Base-by-base conservation (phyloP, 495 filamentous ascomycete species). In the Penicillium desertorum region DNA sequence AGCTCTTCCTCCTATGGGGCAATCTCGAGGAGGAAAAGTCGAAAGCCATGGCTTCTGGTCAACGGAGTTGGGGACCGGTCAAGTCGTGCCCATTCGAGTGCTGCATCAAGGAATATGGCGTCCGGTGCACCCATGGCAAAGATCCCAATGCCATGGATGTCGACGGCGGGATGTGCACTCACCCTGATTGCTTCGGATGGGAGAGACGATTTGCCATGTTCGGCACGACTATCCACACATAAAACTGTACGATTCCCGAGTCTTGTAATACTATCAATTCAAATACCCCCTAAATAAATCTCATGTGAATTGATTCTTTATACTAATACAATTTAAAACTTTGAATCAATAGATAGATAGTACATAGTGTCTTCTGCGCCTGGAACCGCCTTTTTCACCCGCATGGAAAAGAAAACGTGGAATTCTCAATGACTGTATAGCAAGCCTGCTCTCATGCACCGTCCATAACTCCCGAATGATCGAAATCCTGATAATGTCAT, bases 1-100 rank as follows among this genome's bases (percentile, higher is more conserved):
- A 85, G 64, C 80, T 96, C 16, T 92, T 86, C 68, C 74, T 82
- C 30, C 78, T 98, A 8, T 98, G 93, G 92, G 93, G 93, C 4
- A 80, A 95, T 57, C 81, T 97, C 7, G 86, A 90, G 67, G 91
- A 96, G 66, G 58, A 65, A 45, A 90, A 88, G 59, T 30, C 36
- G 5, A 53, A 51, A 44, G 49, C 50, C 19, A 53, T 59, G 50
- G 23, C 51, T 44, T 46, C 67, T 34, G 57, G 51, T 22, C 27
- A 50, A 22, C 11, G 59, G 55, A 17, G 45, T 19, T 66, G 51
- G 64, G 60, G 17, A 30, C 51, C 14, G 16, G 57, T 39, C n/a
- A 51, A 51, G 3, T 69, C 60, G 5, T 42, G 67, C 23, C 72
- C 76, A 19, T 73, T 78, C 37, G 60, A 44, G 9, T 80, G 76